These are phyloP conservation scores for Hypoxylon rubiginosum DNA, from an alignment of 2,329 filamentous ascomycete species.

Conservation along the genomic window DNA sequence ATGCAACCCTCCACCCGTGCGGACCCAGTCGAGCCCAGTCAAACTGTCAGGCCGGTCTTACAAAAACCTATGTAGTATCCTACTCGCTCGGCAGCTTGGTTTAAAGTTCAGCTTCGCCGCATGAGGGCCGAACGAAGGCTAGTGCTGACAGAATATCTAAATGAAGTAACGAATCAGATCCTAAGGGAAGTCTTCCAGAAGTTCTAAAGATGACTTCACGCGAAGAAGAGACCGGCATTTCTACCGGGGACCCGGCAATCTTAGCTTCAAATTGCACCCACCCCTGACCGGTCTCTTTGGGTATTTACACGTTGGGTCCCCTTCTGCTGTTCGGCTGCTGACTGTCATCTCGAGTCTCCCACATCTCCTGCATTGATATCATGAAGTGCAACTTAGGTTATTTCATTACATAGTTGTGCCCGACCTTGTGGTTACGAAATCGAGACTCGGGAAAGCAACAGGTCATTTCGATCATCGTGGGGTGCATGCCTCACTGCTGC, in stretches of 20 bases:
- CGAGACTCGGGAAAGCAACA: constrained; percentile 14
- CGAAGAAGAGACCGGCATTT: constrained; percentile 27
- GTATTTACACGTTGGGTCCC: constrained; percentile 11
- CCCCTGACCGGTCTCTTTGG: constrained; percentile 16
- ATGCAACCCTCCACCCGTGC: constrained; percentile 1
- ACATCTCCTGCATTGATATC: neutral
- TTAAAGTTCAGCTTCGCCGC: constrained; percentile 32
- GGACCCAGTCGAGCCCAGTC: constrained; percentile 4
- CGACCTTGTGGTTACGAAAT: constrained; percentile 9
- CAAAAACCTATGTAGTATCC: constrained; percentile 26
- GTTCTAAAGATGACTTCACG: constrained; percentile 23
- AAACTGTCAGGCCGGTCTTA: constrained; percentile 17
- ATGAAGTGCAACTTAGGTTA: constrained; percentile 11
- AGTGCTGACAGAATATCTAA: constrained; percentile 30
- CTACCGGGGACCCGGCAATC: constrained; percentile 15
- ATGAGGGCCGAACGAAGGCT: constrained; percentile 23
- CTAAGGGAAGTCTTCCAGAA: constrained; percentile 35
- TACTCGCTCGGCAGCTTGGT: constrained; percentile 1
- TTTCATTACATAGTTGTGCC: constrained; percentile 8
- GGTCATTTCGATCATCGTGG: constrained; percentile 1
- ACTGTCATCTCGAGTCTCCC: constrained; percentile 7
- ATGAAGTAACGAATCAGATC: constrained; percentile 27
- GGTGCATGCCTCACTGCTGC: constrained; percentile 2
- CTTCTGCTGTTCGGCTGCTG: constrained; percentile 5
- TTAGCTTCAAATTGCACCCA: constrained; percentile 20